Base-by-base conservation (phyloP, 352 stramenopile genomes). In the Albugo laibachii region DNA sequence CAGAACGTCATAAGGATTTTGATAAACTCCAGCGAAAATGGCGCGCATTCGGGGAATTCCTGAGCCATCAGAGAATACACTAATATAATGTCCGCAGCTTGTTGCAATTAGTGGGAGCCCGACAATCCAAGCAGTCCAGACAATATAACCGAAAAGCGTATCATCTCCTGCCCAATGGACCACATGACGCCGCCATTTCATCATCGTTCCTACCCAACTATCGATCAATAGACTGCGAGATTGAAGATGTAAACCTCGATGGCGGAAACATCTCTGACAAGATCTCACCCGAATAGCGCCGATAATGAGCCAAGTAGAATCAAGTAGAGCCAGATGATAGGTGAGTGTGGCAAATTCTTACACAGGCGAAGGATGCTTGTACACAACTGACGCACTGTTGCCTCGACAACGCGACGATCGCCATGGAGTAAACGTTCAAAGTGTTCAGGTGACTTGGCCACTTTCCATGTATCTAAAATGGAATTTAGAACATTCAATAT, bases 261-360 rank as follows among this genome's bases (percentile, higher is more conserved):
- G 3, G 16, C 8, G 8, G 8, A 43, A 24, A 8, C 38, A 8
- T 41, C 20, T 43, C 3, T 43, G 16, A 24, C 16, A 19, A 24
- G 3, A 24, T 19, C 3, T 24, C 42, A 87, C 75, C 69, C 73
- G 46, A 80, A 81, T 12, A 79, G 38, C 34, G 74, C 74, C 13
- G 71, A 65, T 42, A 81, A 47, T 1, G 53, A 56, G 8, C 76
- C 71, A 10, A 89, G 50, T 6, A 79, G 58, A 34, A 68, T 60
- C 35, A 89, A 53, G 37, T 79, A 89, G 15, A 85, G 56, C 76
- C 76, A 89, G 46, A 69, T 89, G 20, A 84, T 72, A 0, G 71
- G 77, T 24, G 77, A 89, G 41, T 85, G 78, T 16, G 77, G 74
- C n/a, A 89, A 41, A 46, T 81, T 74, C 48, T 79, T 80, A 57